Evolutionary conservation across 106 monocot genomes (phyloP).

Genomic region (Dendrobium catenatum): DNA sequence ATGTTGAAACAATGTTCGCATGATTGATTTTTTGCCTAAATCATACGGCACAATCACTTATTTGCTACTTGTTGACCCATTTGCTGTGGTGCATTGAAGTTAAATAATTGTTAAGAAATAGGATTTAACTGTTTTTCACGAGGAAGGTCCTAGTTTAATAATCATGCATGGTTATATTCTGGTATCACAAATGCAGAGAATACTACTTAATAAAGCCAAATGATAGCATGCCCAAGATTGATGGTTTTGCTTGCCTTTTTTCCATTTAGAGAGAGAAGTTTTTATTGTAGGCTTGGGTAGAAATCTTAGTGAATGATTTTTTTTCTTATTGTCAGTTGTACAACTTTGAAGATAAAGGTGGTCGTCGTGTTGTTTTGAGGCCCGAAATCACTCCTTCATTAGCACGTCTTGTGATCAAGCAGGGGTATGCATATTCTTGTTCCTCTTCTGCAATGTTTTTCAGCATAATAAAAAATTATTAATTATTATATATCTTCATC

Average conservation of each 20-base stretch:
- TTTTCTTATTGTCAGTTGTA: conserved; percentile 49
- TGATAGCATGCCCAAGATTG: neutral
- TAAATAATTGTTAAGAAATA: neutral
- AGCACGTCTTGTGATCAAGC: conserved; percentile 95
- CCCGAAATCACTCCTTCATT: conserved; percentile 98
- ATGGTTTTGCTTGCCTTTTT: neutral
- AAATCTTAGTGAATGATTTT: neutral
- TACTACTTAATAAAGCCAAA: neutral
- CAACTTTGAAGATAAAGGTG: conserved; percentile 98
- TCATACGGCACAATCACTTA: neutral
- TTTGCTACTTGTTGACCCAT: neutral
- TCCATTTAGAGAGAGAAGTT: neutral
- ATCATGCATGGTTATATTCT: neutral
- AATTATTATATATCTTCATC: neutral
- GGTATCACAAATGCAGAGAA: neutral
- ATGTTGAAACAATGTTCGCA: too few relatives aligned
- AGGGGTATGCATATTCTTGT: conserved; percentile 45
- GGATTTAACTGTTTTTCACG: neutral
- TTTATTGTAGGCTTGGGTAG: neutral
- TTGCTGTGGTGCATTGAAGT: neutral
- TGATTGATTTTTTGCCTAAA: too few relatives aligned
- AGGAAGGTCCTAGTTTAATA: neutral
- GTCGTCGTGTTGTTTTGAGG: conserved; percentile 92
- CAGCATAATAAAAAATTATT: neutral
- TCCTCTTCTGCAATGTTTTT: neutral